These are phyloP conservation scores for Zymoseptoria tritici DNA, from an alignment of 2,329 filamentous ascomycete species.

Conservation along the genomic window DNA sequence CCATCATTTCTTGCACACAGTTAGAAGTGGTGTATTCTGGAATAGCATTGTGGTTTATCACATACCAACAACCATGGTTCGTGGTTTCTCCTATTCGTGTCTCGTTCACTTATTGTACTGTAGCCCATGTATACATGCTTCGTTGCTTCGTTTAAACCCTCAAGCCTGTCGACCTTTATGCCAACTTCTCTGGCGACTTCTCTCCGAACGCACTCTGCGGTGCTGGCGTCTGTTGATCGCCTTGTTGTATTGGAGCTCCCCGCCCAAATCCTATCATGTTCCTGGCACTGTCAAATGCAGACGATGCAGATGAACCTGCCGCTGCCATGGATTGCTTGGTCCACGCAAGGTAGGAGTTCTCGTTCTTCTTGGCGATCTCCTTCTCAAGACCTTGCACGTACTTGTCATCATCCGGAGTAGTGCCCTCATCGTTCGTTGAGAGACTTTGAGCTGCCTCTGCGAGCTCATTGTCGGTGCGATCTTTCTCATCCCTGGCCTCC, in stretches of 20 bases:
- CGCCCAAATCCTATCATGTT: neutral
- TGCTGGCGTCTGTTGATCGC: neutral
- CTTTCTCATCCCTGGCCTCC: slow-evolving; percentile 33
- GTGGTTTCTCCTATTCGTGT: neutral
- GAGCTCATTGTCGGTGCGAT: slow-evolving; percentile 24
- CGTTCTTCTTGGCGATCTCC: slow-evolving; percentile 38
- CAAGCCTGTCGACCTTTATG: neutral
- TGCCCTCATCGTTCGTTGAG: slow-evolving; percentile 25
- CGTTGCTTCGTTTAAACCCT: neutral
- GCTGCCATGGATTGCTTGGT: slow-evolving; percentile 35
- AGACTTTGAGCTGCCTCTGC: slow-evolving; percentile 9
- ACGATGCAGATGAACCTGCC: slow-evolving; percentile 22
- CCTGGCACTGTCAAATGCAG: slow-evolving; percentile 16
- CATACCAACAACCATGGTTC: neutral
- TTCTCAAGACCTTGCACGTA: slow-evolving; percentile 32
- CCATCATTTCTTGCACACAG: neutral
- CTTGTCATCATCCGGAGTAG: slow-evolving; percentile 17
- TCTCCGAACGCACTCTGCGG: neutral
- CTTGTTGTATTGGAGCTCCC: neutral
- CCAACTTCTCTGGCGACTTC: neutral
- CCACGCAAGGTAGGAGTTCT: slow-evolving; percentile 38
- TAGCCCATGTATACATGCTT: neutral
- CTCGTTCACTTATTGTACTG: neutral
- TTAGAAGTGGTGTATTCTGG: too few relatives aligned
- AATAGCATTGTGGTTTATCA: neutral